Conservation (phyloP, 2,329 filamentous ascomycete genomes). For the Alternaria tenuissima region DNA sequence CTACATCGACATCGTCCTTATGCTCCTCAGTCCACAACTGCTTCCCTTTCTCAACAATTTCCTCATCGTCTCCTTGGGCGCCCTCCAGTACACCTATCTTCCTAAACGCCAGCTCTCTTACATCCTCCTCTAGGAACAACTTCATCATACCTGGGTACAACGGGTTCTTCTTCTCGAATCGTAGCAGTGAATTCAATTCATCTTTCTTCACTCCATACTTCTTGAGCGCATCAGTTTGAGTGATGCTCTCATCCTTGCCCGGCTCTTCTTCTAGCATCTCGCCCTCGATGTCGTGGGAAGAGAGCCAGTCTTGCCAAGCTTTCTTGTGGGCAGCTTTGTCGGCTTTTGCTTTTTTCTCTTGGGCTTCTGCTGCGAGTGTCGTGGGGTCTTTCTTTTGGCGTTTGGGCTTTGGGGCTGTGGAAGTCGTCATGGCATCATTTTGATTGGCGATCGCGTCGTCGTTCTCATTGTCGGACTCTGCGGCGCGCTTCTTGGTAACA, state of each 20-base stretch:
- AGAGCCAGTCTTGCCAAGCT: conserved; percentile 14
- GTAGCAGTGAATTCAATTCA: conserved; percentile 9
- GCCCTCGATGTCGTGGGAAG: not conserved
- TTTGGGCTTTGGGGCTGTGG: conserved; percentile 3
- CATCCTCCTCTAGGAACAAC: conserved; percentile 17
- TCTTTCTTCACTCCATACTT: conserved; percentile 25
- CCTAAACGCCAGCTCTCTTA: conserved; percentile 14
- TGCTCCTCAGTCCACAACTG: conserved; percentile 19
- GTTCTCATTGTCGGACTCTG: not conserved
- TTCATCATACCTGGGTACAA: conserved; percentile 18
- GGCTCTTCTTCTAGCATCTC: conserved; percentile 14
- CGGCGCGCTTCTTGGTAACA: not conserved
- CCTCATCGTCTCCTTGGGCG: not conserved
- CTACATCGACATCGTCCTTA: not conserved
- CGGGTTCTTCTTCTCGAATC: conserved; percentile 20
- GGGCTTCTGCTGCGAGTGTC: not conserved
- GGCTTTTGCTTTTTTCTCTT: conserved; percentile 9
- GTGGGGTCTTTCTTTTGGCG: conserved; percentile 18
- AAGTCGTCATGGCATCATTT: not conserved
- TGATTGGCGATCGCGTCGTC: not conserved
- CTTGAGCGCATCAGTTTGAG: conserved; percentile 21
- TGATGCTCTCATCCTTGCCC: conserved; percentile 14
- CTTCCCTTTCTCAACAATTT: conserved; percentile 5
- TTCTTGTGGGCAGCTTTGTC: conserved; percentile 10
- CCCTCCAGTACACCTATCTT: conserved; percentile 19